phyloP scores from a whole-genome alignment of 805 yeast genomes.

The Kazachstania viticola region DNA sequence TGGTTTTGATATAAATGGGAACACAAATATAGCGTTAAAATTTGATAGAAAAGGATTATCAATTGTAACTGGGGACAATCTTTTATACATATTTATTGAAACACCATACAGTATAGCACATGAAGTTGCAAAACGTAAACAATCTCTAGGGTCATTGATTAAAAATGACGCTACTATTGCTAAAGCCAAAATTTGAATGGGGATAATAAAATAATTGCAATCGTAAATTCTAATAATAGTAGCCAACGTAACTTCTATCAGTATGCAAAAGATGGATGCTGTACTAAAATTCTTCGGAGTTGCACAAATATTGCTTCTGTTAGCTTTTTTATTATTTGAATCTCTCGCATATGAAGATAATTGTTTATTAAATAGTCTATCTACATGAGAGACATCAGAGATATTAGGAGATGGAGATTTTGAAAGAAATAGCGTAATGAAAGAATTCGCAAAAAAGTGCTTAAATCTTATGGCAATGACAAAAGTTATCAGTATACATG shows the following conservation, averaged over 20 bases:
- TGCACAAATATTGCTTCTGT: neutral
- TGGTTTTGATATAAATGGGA: too few relatives aligned
- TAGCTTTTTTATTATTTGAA: neutral
- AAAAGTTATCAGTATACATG: conserved; percentile 17
- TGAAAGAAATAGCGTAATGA: conserved; percentile 19
- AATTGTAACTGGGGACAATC: conserved; percentile 3
- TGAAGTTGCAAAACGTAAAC: conserved; percentile 20
- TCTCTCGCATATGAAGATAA: neutral
- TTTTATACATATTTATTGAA: conserved; percentile 9
- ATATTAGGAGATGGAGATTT: conserved; percentile 18
- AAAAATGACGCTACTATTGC: conserved; percentile 24
- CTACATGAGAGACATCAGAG: conserved; percentile 9
- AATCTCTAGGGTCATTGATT: conserved; percentile 23
- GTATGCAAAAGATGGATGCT: neutral
- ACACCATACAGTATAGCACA: conserved; percentile 20
- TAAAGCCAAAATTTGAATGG: conserved; percentile 19
- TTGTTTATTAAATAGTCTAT: neutral
- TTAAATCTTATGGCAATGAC: conserved; percentile 19
- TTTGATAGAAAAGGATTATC: neutral
- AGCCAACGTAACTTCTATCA: neutral
- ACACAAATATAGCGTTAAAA: too few relatives aligned
- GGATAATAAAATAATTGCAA: conserved; percentile 14
- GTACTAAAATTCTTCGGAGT: neutral
- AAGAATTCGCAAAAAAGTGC: conserved; percentile 19
- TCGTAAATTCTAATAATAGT: conserved; percentile 1